Base-by-base conservation (phyloP, 1,284 basidiomycete genomes). In the Apiotrichum laibachii region DNA sequence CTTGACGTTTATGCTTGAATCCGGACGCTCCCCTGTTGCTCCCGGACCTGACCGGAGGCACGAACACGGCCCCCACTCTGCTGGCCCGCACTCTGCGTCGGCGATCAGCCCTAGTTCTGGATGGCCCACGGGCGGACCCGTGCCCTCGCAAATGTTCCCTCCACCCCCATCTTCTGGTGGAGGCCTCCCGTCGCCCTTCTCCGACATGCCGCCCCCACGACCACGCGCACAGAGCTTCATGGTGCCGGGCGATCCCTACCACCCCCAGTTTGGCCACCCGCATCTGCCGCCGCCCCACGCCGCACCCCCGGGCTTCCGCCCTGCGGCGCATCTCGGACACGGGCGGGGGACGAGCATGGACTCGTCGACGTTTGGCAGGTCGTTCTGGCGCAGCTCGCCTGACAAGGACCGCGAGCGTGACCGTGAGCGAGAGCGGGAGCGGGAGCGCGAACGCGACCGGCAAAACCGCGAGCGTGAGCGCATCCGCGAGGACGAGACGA, bases 1-100 rank as follows among this genome's bases (percentile, higher is more conserved):
- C 0, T 51, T 77, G 6, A 71, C 75, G 6, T 69, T 60, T 16
- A 75, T 77, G 73, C 63, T 75, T 7, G 71, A 65, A n/a, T 62
- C 64, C 4, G 65, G 61, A 22, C 50, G 61, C 39, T 63, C 53
- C 13, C 61, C 56, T 11, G 35, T 50, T 2, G 49, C 49, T 22
- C 49, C 49, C 15, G 49, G 35, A 2, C 49, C 19, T 18, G 50
- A 44, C 15, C 50, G 40, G 18, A 39, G 31, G 13, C 39, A 9
- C 42, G 37, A 52, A 21, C 39, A 40, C 11, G 50, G 37, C 11
- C 50, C 50, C 13, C 8, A 9, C 26, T 31, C 26, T 31, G 26
- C 26, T 31, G 50, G 50, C 11, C 50, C 50, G n/a, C 8, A 9
- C 8, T 40, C 49, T 11, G 34, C 49, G 5, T 40, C 49, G 21